These are phyloP conservation scores for Chaetomium strumarium DNA, from an alignment of 2,329 filamentous ascomycete genomes.

Conservation along the genomic window DNA sequence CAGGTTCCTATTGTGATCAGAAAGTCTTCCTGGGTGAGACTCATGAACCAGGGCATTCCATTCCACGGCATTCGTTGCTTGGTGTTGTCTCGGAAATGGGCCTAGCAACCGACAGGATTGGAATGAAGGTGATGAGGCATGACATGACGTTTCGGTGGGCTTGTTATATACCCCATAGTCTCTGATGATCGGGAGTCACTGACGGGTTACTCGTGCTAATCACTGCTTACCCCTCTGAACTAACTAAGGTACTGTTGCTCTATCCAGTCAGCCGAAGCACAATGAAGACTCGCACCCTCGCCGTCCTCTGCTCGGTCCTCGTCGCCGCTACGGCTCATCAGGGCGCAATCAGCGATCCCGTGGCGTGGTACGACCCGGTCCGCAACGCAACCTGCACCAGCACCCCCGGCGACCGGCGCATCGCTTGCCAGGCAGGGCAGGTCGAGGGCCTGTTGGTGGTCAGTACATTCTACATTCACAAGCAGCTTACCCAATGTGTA, in stretches of 20 bases:
- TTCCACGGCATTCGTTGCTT: neutral
- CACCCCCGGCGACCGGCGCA: conserved; percentile 1
- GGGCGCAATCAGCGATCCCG: neutral
- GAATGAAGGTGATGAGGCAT: neutral
- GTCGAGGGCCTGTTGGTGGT: neutral
- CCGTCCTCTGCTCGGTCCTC: neutral
- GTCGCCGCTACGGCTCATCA: neutral
- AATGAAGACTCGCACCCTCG: neutral
- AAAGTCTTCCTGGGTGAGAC: neutral
- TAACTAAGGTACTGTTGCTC: neutral
- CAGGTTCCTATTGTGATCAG: neutral
- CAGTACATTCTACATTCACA: neutral
- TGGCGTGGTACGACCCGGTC: conserved; percentile 2
- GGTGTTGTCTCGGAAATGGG: neutral
- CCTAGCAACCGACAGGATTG: neutral
- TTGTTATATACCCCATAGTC: neutral
- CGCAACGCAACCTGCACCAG: conserved; percentile 8
- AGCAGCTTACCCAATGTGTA: too few species aligned
- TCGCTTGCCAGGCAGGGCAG: neutral
- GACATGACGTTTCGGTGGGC: neutral
- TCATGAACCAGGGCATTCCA: neutral
- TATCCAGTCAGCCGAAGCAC: neutral
- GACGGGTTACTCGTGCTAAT: too few species aligned
- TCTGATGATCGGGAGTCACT: neutral
- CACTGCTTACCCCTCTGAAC: neutral